Conservation (phyloP, 371 early-diverging fungal genomes). For the Circinella umbellata region DNA sequence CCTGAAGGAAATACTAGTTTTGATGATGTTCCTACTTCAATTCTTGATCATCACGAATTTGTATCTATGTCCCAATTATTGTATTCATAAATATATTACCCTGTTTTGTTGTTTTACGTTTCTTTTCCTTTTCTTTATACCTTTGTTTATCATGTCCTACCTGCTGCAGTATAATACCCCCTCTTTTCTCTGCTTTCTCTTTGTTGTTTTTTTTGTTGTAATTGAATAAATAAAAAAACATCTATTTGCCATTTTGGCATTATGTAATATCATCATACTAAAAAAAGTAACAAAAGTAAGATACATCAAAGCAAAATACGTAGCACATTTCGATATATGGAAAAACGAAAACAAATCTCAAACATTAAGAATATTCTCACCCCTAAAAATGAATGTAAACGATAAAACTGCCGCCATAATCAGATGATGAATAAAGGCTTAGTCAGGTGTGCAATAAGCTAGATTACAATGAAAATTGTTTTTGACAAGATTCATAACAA, state of each 20-base stretch:
- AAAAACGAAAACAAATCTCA: background rate
- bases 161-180: background rate
- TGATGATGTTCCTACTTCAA: slow-evolving; percentile 13
- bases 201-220: too few species aligned
- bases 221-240: too few species aligned
- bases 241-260: too few species aligned
- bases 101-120: background rate
- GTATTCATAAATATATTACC: slow-evolving; percentile 12
- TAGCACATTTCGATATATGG: slow-evolving; percentile 1
- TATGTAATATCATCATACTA: background rate
- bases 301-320: background rate
- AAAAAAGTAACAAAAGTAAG: too few species aligned
- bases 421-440: background rate
- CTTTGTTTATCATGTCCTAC: background rate
- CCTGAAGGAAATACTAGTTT: background rate
- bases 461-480: background rate
- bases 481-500: slow-evolving; percentile 15
- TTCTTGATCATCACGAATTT: slow-evolving; percentile 22
- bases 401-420: background rate
- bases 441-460: background rate
- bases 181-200: background rate
- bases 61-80: slow-evolving; percentile 37
- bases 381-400: slow-evolving; percentile 8
- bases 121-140: slow-evolving; percentile 14
- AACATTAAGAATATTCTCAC: background rate